Base-by-base conservation (phyloP, 2,329 filamentous ascomycete species). In the Cercospora janseana region DNA sequence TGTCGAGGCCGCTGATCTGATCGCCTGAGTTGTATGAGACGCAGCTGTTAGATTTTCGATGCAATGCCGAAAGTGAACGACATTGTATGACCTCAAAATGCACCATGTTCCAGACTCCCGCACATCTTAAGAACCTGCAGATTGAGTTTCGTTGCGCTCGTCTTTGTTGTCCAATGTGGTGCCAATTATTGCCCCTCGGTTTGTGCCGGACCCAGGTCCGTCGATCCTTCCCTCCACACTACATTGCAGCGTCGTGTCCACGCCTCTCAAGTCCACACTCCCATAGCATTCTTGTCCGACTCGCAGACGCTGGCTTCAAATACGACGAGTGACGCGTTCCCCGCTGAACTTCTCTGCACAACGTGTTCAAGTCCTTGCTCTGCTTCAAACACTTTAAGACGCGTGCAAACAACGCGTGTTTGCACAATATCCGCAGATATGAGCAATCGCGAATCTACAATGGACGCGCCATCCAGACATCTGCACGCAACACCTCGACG, bases 401-500 rank as follows among this genome's bases (percentile, higher is more conserved):
- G 46, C 46, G 46, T 49, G 28, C 37, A 29, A 45, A 40, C 35
- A 23, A 45, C 42, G 42, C 42, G 42, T 45, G n/a, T 45, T 31
- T 32, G 28, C 27, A 35, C 28, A n/a, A 32, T 31, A 29, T 8
- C 28, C 28, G 38, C 49, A 43, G 44, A 43, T 23, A 52, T 52
- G 45, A 29, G 20, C 23, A 44, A 24, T 31, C 49, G n/a, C 18
- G 40, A 24, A 34, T 7, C 49, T 41, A 27, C 34, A 20, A 47
- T 38, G 31, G 34, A 48, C 27, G 38, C 49, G 31, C 21, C 43
- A 16, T 23, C 35, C 21, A 12, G 13, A 42, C 23, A 24, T 24
- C 28, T 48, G 2, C 50, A 56, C 50, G 42, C 47, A 28, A 45
- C 23, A 32, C 38, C 42, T 45, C 51, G 56, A 21, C 59, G 60